Evolutionary conservation across 2,329 filamentous ascomycete genomes (phyloP), one percentile per base, ranked within the genome.

Genomic region (Dothistroma septosporum): DNA sequence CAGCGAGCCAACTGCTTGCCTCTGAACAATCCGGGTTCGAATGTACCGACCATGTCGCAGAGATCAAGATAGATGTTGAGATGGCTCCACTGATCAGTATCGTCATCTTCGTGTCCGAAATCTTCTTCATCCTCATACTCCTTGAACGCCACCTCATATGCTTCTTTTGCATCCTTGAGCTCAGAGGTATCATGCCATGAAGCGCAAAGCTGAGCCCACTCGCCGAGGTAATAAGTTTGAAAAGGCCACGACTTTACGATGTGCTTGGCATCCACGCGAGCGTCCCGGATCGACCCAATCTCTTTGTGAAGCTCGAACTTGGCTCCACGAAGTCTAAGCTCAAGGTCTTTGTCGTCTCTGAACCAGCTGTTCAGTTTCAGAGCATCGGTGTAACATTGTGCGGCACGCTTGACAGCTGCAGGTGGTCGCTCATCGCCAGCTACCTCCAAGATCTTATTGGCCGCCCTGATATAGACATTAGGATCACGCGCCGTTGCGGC

Each of bases 51-150:
- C 53, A 64, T 87, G 84, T 31, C 86, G 62, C 92, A 86, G 19
- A 97, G 81, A 69, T 97, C 91, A 44, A 91, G 83, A 66, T 94
- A 96, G 57, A 92, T 88, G 62, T 91, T 89, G 47, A 95, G 80
- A 73, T 97, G 89, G 57, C 88, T 87, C 93, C 93, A 99, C 55
- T 82, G 79, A 31, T 79, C 76, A 3, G 72, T 76, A 53, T 81
- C 79, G 31, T 79, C 76, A 3, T 73, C 75, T 11, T 74, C 76
- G 19, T 79, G 76, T 35, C 78, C 75, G 62, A 69, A 68, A 21
- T 33, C 59, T 4, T 66, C 60, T 5, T 65, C 53, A n/a, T 70
- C 64, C n/a, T 63, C 70, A 62, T 81, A 82, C 64, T 82, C 76
- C 4, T 76, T 70, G 48, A 87, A 80, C 21, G 82, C 81, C 21